Evolutionary conservation across 371 early-diverging fungal genomes (phyloP).

Genomic region (Mucor irregularis): DNA sequence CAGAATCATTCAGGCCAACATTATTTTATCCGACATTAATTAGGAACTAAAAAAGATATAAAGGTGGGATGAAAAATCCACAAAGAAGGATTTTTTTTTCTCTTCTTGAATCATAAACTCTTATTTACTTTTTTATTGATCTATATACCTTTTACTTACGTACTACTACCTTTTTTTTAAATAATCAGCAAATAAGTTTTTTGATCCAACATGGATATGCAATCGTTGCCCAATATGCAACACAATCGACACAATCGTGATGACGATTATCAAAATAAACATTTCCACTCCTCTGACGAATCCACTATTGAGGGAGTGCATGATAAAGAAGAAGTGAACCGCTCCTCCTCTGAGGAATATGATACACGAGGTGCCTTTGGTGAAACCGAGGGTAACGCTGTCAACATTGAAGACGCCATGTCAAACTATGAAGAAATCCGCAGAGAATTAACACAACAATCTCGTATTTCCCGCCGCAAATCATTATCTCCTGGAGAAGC

Average conservation of each 20-base stretch:
- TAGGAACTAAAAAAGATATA: conserved; percentile 9
- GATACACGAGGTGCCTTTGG: conserved; percentile 32
- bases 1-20: conserved; percentile 23
- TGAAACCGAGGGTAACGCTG: conserved; percentile 47
- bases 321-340: conserved; percentile 24
- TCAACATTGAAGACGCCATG: conserved; percentile 48
- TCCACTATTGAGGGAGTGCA: conserved; percentile 26
- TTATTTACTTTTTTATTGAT: background rate
- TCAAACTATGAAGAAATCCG: conserved; percentile 46
- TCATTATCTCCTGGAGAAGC: conserved; percentile 23
- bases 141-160: background rate
- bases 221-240: conserved; percentile 22
- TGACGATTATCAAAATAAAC: conserved; percentile 19
- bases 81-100: background rate
- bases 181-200: background rate
- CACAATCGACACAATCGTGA: conserved; percentile 13
- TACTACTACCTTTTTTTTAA: background rate
- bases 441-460: conserved; percentile 48
- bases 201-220: conserved; percentile 27
- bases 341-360: conserved; percentile 6
- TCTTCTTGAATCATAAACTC: background rate
- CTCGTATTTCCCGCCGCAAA: conserved; percentile 29
- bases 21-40: conserved; percentile 13
- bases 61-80: background rate
- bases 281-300: conserved; percentile 17